Evolutionary conservation across 2,329 filamentous ascomycete species (phyloP).

Genomic region (Talaromyces sp.): DNA sequence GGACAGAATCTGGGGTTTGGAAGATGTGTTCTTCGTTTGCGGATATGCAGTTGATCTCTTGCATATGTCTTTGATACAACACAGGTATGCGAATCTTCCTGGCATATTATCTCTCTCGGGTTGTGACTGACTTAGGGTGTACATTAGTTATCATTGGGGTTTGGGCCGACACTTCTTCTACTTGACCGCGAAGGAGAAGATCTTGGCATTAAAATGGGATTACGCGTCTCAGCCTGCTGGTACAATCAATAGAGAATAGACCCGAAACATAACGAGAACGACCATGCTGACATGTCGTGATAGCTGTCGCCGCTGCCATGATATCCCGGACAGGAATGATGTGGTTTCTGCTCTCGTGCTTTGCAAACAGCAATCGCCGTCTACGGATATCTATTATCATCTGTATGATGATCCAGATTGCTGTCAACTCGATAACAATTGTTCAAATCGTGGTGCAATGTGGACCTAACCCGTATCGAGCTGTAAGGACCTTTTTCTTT

Average conservation of each 20-base stretch:
- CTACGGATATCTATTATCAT: slow-evolving; percentile 26
- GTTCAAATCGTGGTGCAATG: slow-evolving; percentile 33
- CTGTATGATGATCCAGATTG: slow-evolving; percentile 27
- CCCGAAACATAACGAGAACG: slow-evolving; percentile 13
- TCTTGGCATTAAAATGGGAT: slow-evolving; percentile 24
- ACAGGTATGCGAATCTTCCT: slow-evolving; percentile 19
- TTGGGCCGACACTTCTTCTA: slow-evolving; percentile 30
- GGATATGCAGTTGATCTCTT: slow-evolving; percentile 26
- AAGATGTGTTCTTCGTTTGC: slow-evolving; percentile 26
- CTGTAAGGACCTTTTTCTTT: slow-evolving; percentile 14
- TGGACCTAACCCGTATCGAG: slow-evolving; percentile 27
- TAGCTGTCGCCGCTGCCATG: slow-evolving; percentile 29
- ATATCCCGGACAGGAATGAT: slow-evolving; percentile 32
- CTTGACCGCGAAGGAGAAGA: slow-evolving; percentile 19
- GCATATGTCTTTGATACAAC: slow-evolving; percentile 28
- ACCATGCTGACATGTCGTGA: not conserved
- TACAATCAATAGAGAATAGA: slow-evolving; percentile 1
- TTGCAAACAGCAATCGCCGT: slow-evolving; percentile 24
- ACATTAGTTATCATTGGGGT: slow-evolving; percentile 23
- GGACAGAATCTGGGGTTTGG: slow-evolving; percentile 27
- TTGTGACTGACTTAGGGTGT: not conserved
- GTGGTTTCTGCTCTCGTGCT: slow-evolving; percentile 32
- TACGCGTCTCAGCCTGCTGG: slow-evolving; percentile 21
- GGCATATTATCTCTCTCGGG: not conserved
- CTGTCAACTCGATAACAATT: slow-evolving; percentile 28